These are phyloP conservation scores for Zopfia rhizophila DNA, from an alignment of 2,329 filamentous ascomycete genomes.

Conservation along the genomic window DNA sequence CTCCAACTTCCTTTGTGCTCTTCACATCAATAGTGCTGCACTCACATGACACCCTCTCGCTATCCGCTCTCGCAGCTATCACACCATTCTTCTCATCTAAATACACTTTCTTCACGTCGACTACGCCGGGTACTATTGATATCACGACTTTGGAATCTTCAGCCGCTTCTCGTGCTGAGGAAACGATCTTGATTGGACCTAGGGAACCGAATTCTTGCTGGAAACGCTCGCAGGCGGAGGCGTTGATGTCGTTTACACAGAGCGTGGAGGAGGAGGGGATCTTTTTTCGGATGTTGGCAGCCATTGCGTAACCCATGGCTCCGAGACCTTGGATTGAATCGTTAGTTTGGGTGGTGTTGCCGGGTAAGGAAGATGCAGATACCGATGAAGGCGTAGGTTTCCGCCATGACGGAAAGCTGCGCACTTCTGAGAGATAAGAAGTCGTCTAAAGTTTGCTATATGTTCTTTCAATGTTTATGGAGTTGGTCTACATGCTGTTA, in stretches of 20 bases:
- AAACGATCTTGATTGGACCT: slow-evolving; percentile 36
- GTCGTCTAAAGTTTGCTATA: not conserved
- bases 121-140: slow-evolving; percentile 40
- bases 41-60: slow-evolving; percentile 37
- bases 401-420: slow-evolving; percentile 25
- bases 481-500: slow-evolving; percentile 1
- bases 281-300: slow-evolving; percentile 41
- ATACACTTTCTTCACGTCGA: slow-evolving; percentile 43
- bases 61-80: slow-evolving; percentile 30
- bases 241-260: slow-evolving; percentile 44
- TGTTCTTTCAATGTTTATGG: not conserved
- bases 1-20: slow-evolving; percentile 37
- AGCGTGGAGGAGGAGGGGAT: slow-evolving; percentile 30
- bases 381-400: slow-evolving; percentile 47
- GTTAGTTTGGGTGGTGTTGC: slow-evolving; percentile 2
- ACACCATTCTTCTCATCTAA: slow-evolving; percentile 38
- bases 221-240: slow-evolving; percentile 35
- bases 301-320: slow-evolving; percentile 49
- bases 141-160: slow-evolving; percentile 38
- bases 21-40: slow-evolving; percentile 47
- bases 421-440: not conserved
- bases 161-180: slow-evolving; percentile 39
- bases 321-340: slow-evolving; percentile 37
- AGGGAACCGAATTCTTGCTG: slow-evolving; percentile 25
- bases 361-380: not conserved